Evolutionary conservation across 768 basidiomycete species (phyloP), one percentile per base, ranked within the genome.

Genomic region (Pulveroboletus ravenelii): DNA sequence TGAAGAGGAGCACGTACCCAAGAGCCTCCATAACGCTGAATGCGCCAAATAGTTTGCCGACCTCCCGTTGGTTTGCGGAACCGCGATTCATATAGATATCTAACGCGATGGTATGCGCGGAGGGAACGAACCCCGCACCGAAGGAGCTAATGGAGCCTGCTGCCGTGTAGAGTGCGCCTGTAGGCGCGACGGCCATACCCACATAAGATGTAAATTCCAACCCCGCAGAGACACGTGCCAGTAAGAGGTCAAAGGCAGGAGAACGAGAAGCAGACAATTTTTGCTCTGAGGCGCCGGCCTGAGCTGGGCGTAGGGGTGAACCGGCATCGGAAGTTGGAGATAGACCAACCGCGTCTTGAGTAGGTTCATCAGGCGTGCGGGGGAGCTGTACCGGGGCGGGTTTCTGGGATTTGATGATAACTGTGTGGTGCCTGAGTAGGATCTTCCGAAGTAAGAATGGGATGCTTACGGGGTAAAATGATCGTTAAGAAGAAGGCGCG

Each of bases 1-100:
- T n/a, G 15, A 40, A 47, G 5, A 18, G 4, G 9, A 46, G 53
- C 17, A 43, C 73, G 41, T 57, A 85, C 81, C 82, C 74, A 10
- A 91, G 61, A 6, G 86, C 81, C 53, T 87, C 80, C 4, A 91
- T 56, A 27, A 93, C 87, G 49, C 84, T 82, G 50, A 93, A 57
- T 4, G 82, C 90, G 12, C 90, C 93, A 60, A 93, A 93, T 15
- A 96, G 72, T 58, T 73, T 76, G 3, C 91, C 93, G 12, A 76
- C 72, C 60, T 92, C 87, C 13, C 73, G 74, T 0, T 57, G 57
- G 34, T 61, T 60, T 37, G 51, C 44, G 3, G 82, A 78, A 2
- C 78, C 78, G 17, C 72, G 70, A n/a, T 67, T 68, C 27, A 70
- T 69, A 53, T 84, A 88, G 40, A 89, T 62, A 20, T 85, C 79